A percentile compares a stretch with the other conserved stretches of the same genome.
Conservation (phyloP, 2,329 filamentous ascomycete genomes). For the Venturia nashicola region DNA sequence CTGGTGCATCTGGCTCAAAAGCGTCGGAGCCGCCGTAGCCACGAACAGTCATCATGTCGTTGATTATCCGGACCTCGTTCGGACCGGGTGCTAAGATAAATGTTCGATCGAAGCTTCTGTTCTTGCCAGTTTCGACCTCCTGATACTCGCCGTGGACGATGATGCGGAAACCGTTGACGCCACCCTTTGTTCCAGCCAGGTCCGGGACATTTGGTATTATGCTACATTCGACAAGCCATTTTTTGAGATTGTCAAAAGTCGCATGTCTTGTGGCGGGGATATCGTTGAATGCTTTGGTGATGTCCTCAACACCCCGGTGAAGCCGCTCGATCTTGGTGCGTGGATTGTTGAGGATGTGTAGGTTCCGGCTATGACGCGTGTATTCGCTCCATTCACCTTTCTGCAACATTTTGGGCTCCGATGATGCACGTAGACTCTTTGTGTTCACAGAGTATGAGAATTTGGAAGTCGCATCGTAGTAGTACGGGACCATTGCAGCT, state of each 20-base stretch:
- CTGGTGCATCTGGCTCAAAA: slow-evolving; percentile 21
- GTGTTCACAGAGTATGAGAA: slow-evolving; percentile 69
- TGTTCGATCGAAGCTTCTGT: slow-evolving; percentile 68
- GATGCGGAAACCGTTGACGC: slow-evolving; percentile 67
- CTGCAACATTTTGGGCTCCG: slow-evolving; percentile 16
- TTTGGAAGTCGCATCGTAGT: slow-evolving; percentile 64
- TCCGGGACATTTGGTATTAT: slow-evolving; percentile 60
- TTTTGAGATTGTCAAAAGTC: slow-evolving; percentile 50
- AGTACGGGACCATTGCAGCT: slow-evolving; percentile 45
- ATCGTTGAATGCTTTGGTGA: slow-evolving; percentile 54
- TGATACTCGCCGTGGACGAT: slow-evolving; percentile 77
- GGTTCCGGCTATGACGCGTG: slow-evolving; percentile 65
- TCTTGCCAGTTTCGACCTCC: slow-evolving; percentile 50
- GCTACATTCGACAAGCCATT: slow-evolving; percentile 77
- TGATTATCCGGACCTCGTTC: slow-evolving; percentile 60
- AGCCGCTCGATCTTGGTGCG: slow-evolving; percentile 49
- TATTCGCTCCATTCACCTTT: slow-evolving; percentile 57
- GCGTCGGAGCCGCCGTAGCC: slow-evolving; percentile 48
- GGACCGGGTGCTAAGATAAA: slow-evolving; percentile 65
- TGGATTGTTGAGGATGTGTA: slow-evolving; percentile 54
- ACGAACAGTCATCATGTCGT: slow-evolving; percentile 64
- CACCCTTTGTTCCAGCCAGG: slow-evolving; percentile 43
- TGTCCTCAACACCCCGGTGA: slow-evolving; percentile 48
- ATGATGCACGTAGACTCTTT: slow-evolving; percentile 37
- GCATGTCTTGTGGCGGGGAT: slow-evolving; percentile 67